Base-by-base conservation (phyloP, 2,329 filamentous ascomycete species). In the Leptoxyphium fumago region DNA sequence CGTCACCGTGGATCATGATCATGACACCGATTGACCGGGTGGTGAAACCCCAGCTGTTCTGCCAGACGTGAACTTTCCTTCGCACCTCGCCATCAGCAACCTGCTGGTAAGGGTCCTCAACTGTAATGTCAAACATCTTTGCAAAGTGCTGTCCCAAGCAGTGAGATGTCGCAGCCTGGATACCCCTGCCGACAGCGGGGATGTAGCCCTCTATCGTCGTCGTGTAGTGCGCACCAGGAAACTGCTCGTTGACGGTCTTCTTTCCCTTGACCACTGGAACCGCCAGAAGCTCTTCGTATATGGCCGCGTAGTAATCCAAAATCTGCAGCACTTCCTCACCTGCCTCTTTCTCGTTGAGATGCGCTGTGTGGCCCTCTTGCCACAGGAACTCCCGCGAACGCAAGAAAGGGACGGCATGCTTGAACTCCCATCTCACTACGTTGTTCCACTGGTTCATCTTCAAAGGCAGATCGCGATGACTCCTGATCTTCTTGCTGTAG, bases 371-470 rank as follows among this genome's bases (percentile, higher is more conserved):
- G 29, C 88, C 88, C 68, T 98, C 91, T 64, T 98, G 91, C 91
- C 91, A 98, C 52, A 96, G 68, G 66, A 98, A 98, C 64, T 98
- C 91, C 63, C 93, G 75, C 39, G 89, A 89, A 55, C 89, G 75
- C 46, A 98, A 74, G 71, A 96, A 96, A 34, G 78, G 78, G 61
- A 80, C 77, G 29, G 78, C 76, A 64, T 94, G 86, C 72, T 96
- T 96, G 62, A 94, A 93, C 67, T 96, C 91, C 91, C 91, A 96
- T 56, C 89, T 78, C 41, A 95, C 82, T 21, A 85, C 81, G 11
- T 82, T 94, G 74, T 95, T 95, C 91, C 91, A 98, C 66, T 98
- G 91, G 70, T 96, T 96, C 53, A 96, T 74, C 59, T 86, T 82
- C 53, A 96, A 74, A 49, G 91, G 93, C 46, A 98, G 80, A 60